phyloP scores from a whole-genome alignment of 2,329 filamentous ascomycete species.

The Clarireedia sp. region DNA sequence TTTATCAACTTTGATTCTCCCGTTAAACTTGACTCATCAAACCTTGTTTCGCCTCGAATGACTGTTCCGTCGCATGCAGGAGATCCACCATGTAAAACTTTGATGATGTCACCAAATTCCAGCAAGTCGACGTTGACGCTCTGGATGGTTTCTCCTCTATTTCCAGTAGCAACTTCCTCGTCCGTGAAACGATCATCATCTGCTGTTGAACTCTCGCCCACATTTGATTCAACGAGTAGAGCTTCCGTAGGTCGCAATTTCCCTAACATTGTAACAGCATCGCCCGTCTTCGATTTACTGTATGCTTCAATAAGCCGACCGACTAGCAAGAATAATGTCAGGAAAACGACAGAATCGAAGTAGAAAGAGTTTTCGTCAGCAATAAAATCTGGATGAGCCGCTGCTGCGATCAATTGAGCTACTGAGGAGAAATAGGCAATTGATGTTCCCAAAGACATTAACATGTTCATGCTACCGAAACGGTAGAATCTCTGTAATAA shows the following conservation, averaged over 20 bases:
- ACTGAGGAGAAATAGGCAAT: constrained; percentile 83
- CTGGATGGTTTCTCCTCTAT: constrained; percentile 10
- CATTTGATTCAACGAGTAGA: constrained; percentile 49
- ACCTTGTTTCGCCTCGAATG: constrained; percentile 53
- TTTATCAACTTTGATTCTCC: constrained; percentile 63
- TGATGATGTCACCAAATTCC: constrained; percentile 66
- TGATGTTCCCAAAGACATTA: constrained; percentile 80
- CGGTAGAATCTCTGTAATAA: constrained; percentile 71
- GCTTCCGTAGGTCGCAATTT: constrained; percentile 73
- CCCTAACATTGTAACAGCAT: constrained; percentile 72
- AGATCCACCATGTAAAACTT: constrained; percentile 69
- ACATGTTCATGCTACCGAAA: constrained; percentile 96
- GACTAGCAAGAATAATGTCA: constrained; percentile 77
- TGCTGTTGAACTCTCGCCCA: constrained; percentile 1
- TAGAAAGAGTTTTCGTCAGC: constrained; percentile 52
- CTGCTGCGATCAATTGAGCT: constrained; percentile 64
- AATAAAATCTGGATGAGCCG: constrained; percentile 33
- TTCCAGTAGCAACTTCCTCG: background rate
- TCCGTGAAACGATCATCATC: constrained; percentile 5
- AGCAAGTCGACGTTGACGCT: constrained; percentile 45
- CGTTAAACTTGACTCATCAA: constrained; percentile 88
- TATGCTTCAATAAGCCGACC: constrained; percentile 77
- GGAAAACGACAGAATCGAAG: constrained; percentile 87
- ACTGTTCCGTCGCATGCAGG: constrained; percentile 76
- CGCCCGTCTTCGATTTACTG: constrained; percentile 83